Percentiles rank a stretch among this genome's conserved stretches.
phyloP scores from a whole-genome alignment of 805 yeast species.

The Wickerhamiella shivajii region DNA sequence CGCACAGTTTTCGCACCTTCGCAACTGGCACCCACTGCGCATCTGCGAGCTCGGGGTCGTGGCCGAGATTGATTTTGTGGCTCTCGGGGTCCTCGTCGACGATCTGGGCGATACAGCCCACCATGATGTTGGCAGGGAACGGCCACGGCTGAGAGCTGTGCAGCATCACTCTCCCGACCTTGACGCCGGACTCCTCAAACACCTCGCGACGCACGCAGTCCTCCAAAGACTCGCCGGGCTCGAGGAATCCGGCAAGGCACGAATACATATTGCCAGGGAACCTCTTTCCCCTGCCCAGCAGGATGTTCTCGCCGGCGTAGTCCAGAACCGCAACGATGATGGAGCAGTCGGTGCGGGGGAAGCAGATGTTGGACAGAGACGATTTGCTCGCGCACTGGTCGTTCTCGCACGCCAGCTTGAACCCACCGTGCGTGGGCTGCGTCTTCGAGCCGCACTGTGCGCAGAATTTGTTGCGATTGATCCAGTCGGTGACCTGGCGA shows the following conservation, averaged over 20 bases:
- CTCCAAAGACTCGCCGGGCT: slow-evolving; percentile 86
- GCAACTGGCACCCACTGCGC: slow-evolving; percentile 69
- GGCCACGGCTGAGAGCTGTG: slow-evolving; percentile 94
- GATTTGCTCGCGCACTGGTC: slow-evolving; percentile 26
- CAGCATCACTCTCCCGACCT: slow-evolving; percentile 40
- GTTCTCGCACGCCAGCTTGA: slow-evolving; percentile 24
- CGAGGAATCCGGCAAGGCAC: slow-evolving; percentile 91
- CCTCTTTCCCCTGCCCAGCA: slow-evolving; percentile 58
- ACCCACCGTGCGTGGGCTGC: slow-evolving; percentile 29
- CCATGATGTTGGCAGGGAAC: slow-evolving; percentile 83
- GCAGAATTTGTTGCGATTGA: slow-evolving; percentile 55
- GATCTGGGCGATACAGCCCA: slow-evolving; percentile 83
- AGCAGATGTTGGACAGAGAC: slow-evolving; percentile 58
- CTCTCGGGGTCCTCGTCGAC: slow-evolving; percentile 32
- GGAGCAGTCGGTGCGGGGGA: slow-evolving; percentile 87
- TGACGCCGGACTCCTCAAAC: slow-evolving; percentile 92
- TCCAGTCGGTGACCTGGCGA: slow-evolving; percentile 76
- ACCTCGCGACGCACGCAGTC: slow-evolving; percentile 77
- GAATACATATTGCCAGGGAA: slow-evolving; percentile 53
- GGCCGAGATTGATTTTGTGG: slow-evolving; percentile 44
- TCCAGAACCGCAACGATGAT: slow-evolving; percentile 69
- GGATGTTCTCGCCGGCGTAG: slow-evolving; percentile 40
- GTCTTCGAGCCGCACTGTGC: slow-evolving; percentile 63
- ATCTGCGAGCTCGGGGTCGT: slow-evolving; percentile 75
- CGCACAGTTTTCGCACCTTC: slow-evolving; percentile 33